phyloP scores from a whole-genome alignment of 139 green algal species.

The Micromonas pusilla region DNA sequence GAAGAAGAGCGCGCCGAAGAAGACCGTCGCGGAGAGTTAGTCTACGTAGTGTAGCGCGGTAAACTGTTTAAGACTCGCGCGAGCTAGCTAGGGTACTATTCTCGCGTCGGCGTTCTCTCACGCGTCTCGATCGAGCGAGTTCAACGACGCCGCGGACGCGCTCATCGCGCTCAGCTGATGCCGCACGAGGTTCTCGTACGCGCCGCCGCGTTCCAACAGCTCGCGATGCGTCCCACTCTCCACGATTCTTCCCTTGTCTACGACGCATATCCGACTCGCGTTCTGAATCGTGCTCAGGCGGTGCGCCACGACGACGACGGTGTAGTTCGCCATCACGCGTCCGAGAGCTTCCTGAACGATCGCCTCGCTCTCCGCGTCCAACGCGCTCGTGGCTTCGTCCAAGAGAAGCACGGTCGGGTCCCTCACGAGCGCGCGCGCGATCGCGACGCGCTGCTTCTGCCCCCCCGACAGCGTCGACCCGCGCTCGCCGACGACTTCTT shows the following conservation, averaged over 20 bases:
- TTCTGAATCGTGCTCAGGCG: constrained; percentile 72
- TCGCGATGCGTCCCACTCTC: constrained; percentile 57
- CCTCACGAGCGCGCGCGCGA: constrained; percentile 25
- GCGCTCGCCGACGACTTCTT: constrained; percentile 33
- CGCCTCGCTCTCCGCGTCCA: constrained; percentile 31
- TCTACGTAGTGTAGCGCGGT: too few species aligned
- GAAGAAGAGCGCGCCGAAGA: too few species aligned
- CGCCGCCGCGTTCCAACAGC: constrained; percentile 41
- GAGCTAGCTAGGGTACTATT: neutral
- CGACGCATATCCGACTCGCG: constrained; percentile 71
- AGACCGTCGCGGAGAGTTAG: too few species aligned
- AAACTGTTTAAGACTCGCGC: neutral
- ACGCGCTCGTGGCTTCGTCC: constrained; percentile 35
- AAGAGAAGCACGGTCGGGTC: constrained; percentile 31
- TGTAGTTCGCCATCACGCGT: constrained; percentile 55
- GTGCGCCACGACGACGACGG: constrained; percentile 81
- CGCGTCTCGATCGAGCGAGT: neutral
- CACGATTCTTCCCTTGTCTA: constrained; percentile 50
- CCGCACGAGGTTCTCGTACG: constrained; percentile 47
- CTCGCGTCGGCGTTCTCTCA: neutral
- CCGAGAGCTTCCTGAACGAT: constrained; percentile 38
- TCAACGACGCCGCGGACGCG: neutral
- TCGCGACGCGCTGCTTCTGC: constrained; percentile 44
- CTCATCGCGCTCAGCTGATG: neutral
- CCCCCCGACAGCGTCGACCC: constrained; percentile 37